phyloP scores from a whole-genome alignment of 352 stramenopile species.

The Phytophthora pistaciae region DNA sequence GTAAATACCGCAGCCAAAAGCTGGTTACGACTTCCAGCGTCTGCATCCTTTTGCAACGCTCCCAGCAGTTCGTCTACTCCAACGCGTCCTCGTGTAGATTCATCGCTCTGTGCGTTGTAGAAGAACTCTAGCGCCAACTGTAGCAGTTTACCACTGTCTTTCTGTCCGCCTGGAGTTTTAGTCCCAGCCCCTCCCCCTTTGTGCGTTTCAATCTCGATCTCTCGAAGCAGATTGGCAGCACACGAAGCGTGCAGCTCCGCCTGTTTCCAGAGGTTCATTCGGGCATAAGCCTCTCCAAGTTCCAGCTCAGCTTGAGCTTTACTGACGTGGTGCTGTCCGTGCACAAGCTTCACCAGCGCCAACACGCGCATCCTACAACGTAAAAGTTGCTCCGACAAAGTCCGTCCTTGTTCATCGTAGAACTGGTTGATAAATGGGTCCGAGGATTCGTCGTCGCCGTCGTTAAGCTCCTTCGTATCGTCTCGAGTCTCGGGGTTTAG shows the following conservation, averaged over 20 bases:
- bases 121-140: constrained; percentile 33
- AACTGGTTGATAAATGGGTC: constrained; percentile 73
- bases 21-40: constrained; percentile 10
- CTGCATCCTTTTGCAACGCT: constrained; percentile 16
- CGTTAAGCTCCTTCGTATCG: constrained; percentile 11
- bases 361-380: constrained; percentile 62
- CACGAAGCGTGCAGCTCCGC: constrained; percentile 52
- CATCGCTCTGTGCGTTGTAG: constrained; percentile 36
- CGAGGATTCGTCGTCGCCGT: constrained; percentile 44
- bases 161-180: constrained; percentile 7
- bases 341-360: constrained; percentile 59
- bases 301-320: constrained; percentile 61
- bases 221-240: constrained; percentile 48
- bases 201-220: constrained; percentile 23
- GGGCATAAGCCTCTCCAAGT: constrained; percentile 62
- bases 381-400: constrained; percentile 71
- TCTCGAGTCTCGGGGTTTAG: background rate
- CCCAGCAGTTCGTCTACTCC: constrained; percentile 11
- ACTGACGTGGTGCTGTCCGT: constrained; percentile 44
- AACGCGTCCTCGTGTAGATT: constrained; percentile 30
- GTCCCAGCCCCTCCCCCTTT: background rate
- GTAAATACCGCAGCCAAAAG: constrained; percentile 23
- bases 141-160: constrained; percentile 25
- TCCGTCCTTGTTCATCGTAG: constrained; percentile 62
- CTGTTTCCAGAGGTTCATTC: constrained; percentile 79